Base-by-base conservation (phyloP, 176 grass and related monocot species). In the Eragrostis nindensis region DNA sequence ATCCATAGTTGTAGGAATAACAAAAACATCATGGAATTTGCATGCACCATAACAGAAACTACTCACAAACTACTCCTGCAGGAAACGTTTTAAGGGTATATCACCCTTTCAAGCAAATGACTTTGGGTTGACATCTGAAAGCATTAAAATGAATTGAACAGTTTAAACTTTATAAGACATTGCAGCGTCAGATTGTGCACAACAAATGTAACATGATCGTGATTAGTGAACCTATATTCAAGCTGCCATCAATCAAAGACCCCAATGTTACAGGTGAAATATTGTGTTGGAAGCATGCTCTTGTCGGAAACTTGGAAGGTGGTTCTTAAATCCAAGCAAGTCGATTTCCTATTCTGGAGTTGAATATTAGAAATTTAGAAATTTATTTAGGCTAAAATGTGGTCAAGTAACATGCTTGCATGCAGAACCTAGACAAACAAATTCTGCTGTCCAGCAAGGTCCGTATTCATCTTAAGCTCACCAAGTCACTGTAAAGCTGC, bases 181-280 rank as follows among this genome's bases (percentile, higher is more conserved):
- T 72, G 29, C 55, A 78, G 15, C 49, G 41, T 64, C 43, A 78
- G 15, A 70, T 26, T 62, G n/a, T 70, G 54, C 21, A 66, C 66
- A 63, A 70, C 36, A 61, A 72, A 85, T 22, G 44, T 26, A 24
- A 6, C 75, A 72, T 50, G 50, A 44, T 71, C n/a, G n/a, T n/a
- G n/a, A n/a, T n/a, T n/a, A 86, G 46, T 45, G 14, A 54, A 65
- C 5, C 47, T 80, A 22, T 55, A 50, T 78, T 16, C 22, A 74
- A 88, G 83, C 21, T 63, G 70, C 41, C 38, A 64, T 44, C 14
- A 61, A 73, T 62, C 68, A 62, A 74, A 73, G 48, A 88, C 10
- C 57, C 24, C 22, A 61, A 26, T 27, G 26, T 18, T 15, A 49
- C 29, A 52, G 50, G 53, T 84, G 40, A 74, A 62, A 62, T 83